These are phyloP conservation scores for Hymenoscyphus scutula DNA, from an alignment of 2,329 filamentous ascomycete species.

Conservation along the genomic window DNA sequence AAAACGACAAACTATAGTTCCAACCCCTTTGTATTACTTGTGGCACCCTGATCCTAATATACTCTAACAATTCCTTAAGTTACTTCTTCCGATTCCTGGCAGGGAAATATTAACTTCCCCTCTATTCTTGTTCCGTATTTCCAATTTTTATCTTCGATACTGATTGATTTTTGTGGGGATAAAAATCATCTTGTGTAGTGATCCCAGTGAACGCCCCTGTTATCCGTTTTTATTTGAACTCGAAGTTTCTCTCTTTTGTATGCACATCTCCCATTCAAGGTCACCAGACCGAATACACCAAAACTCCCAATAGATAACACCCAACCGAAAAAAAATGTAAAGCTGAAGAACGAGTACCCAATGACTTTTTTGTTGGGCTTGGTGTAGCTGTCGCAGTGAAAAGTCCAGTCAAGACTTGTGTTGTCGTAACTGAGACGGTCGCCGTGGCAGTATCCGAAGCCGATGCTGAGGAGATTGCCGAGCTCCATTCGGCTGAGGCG, in stretches of 20 bases:
- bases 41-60: neutral
- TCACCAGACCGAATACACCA: neutral
- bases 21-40: neutral
- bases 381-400: conserved; percentile 36
- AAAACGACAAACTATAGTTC: neutral
- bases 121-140: neutral
- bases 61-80: neutral
- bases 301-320: conserved; percentile 3
- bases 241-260: neutral
- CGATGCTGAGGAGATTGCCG: conserved; percentile 19
- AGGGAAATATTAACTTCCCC: neutral
- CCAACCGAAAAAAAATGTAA: neutral
- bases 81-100: neutral
- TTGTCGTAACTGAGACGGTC: conserved; percentile 29
- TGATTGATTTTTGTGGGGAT: neutral
- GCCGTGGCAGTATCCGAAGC: conserved; percentile 17
- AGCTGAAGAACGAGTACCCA: conserved; percentile 12
- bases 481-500: conserved; percentile 42
- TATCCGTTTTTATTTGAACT: neutral
- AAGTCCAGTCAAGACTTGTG: conserved; percentile 34
- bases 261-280: neutral
- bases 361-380: conserved; percentile 27
- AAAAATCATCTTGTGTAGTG: neutral
- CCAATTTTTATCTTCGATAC: neutral
- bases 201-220: neutral